Percentiles rank a stretch among this genome's conserved stretches.
These are phyloP conservation scores for Carex kokanica DNA, from an alignment of 176 grass and related monocot genomes.

Conservation along the genomic window DNA sequence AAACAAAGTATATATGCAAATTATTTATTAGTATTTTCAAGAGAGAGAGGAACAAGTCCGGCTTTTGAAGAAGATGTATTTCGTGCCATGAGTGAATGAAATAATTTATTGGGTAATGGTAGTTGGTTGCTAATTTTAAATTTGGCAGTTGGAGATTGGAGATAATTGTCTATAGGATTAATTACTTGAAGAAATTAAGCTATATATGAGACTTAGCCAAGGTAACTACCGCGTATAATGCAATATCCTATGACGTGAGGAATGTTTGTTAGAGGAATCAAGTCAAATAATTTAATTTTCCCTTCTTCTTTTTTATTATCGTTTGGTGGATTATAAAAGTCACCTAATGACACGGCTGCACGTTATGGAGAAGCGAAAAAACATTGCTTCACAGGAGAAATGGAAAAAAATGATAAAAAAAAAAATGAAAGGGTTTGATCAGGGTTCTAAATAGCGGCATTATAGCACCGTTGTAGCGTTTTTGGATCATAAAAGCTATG, in stretches of 20 bases:
- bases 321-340: background rate
- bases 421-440: too few relatives aligned
- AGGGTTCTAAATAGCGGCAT: too few relatives aligned
- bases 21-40: background rate
- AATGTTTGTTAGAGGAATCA: background rate
- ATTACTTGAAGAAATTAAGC: too few relatives aligned
- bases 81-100: conserved; percentile 9
- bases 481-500: too few relatives aligned
- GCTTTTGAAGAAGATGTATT: background rate
- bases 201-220: background rate
- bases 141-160: background rate
- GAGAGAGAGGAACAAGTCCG: conserved; percentile 1
- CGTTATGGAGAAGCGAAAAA: background rate
- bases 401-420: background rate
- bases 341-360: conserved; percentile 4
- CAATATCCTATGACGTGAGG: conserved; percentile 1
- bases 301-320: background rate
- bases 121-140: conserved; percentile 14
- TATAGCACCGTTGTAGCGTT: too few relatives aligned
- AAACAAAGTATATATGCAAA: background rate
- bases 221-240: background rate
- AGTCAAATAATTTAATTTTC: background rate
- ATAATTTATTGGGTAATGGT: conserved; percentile 1
- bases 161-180: too few relatives aligned
- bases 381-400: background rate